Evolutionary conservation across 2,329 filamentous ascomycete genomes (phyloP), one percentile per base, ranked within the genome.

Genomic region (Alternaria longipes): DNA sequence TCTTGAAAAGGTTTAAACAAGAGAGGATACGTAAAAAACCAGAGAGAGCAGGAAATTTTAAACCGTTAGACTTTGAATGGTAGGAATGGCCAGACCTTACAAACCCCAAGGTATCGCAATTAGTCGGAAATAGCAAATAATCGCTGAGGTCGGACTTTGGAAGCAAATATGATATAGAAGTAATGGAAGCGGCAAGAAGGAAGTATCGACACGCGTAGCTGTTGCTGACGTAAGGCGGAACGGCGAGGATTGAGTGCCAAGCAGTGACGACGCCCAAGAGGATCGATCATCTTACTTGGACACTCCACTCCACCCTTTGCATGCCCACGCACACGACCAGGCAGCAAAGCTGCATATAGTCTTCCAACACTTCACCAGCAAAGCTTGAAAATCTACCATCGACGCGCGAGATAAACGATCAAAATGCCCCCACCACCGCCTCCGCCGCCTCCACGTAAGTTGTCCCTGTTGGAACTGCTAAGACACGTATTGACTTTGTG

Each of bases 371-470:
- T 14, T 24, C 41, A 32, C 6, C 54, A 49, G 36, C 45, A 60
- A 52, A 58, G 45, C 30, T 26, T 40, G 16, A 52, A 34, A 8
- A 22, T 20, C 32, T 18, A 50, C 3, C 38, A 54, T 40, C 42
- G 42, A 60, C 41, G 26, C 38, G 53, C 59, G 47, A 20, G 26
- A 58, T 24, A 56, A 44, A 32, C 16, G 26, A 3, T 38, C 46
- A 57, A 18, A 26, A 60, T 60, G 58, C 58, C 52, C 45, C 74
- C 75, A 65, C 76, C 76, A 51, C 76, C 76, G 59, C 76, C 76
- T 58, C 58, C 52, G 47, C 74, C 75, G 67, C 76, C 76, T 60
- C 76, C 76, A 59, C 76, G 46, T 49, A 36, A 2, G 46, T 49
- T 36, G 28, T 34, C 32, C 30, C 30, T 49, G 4, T 49, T 8